phyloP scores from a whole-genome alignment of 2,329 filamentous ascomycete species.

The Colletotrichum chrysophilum region DNA sequence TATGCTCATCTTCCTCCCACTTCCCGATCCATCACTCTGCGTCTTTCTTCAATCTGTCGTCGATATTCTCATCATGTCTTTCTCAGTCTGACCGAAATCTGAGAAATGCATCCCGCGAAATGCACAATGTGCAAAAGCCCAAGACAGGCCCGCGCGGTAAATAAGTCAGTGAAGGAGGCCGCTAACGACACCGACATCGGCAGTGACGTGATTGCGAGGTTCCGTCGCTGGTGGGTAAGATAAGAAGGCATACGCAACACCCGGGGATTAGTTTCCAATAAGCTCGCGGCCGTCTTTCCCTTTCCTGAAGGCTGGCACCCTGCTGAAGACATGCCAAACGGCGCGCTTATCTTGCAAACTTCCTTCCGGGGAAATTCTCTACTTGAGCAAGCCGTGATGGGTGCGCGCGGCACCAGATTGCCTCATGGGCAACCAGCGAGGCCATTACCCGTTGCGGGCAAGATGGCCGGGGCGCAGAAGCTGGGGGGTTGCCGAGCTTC shows the following conservation, averaged over 20 bases:
- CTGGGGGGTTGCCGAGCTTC: constrained; percentile 10
- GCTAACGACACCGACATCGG: constrained; percentile 17
- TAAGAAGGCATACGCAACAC: constrained; percentile 8
- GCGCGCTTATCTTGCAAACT: constrained; percentile 4
- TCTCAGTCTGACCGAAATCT: neutral
- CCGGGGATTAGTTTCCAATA: constrained; percentile 4
- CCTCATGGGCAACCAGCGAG: neutral
- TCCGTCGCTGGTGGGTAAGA: constrained; percentile 12
- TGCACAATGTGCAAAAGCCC: neutral
- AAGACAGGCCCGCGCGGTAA: neutral
- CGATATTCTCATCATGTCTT: neutral
- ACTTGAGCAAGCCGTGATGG: neutral
- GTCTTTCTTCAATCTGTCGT: neutral
- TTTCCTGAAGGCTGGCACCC: neutral
- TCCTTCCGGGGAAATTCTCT: neutral
- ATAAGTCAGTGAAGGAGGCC: neutral
- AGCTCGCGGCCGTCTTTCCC: neutral
- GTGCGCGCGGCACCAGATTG: neutral
- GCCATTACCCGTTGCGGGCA: constrained; percentile 5
- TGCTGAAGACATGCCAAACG: neutral
- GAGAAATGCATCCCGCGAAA: neutral
- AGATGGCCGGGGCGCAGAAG: neutral
- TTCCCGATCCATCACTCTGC: neutral
- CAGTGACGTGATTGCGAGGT: constrained; percentile 21
- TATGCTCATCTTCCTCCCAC: neutral